Evolutionary conservation across 2,329 filamentous ascomycete species (phyloP), one percentile per base, ranked within the genome.

Genomic region (Fusarium sp.): DNA sequence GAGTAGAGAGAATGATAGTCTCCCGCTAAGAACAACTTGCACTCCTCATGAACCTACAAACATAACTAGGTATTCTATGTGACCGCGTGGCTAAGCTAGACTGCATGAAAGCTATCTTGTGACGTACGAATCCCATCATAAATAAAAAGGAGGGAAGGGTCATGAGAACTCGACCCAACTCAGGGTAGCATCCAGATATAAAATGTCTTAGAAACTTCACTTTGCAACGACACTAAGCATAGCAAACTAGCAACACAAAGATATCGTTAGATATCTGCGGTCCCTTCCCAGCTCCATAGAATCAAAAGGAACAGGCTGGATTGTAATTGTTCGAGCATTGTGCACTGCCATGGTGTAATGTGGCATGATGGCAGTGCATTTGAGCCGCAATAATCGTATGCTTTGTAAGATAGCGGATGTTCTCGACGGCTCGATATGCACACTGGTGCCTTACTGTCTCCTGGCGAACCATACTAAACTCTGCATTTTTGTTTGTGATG

Each of bases 311-410:
- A 58, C 10, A 25, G 44, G 18, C 46, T 44, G n/a, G 38, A 57
- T 39, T 29, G 33, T 58, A 48, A 44, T 61, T 56, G 37, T 51
- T 49, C 27, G 56, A 49, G 27, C 38, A 41, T 25, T 42, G 14
- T 44, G 41, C 64, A 70, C 55, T 44, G 68, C 44, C 69, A 68
- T 63, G 63, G 39, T 38, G 37, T 52, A 31, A 58, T 59, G 48
- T 72, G 65, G 56, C 59, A 72, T 42, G 60, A 59, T 57, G 69
- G 56, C 69, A 44, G 41, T 69, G 59, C 51, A 61, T 29, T 52
- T 48, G 46, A 70, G 46, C 60, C 55, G 39, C 60, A 69, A 60
- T 33, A 44, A 65, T 44, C 39, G 37, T 29, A 55, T 46, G 46
- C 39, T 72, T 72, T 51, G 65, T 70, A 42, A 61, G 29, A 59